Conservation (phyloP, 257 asterid genomes). For the Eustoma russellianum region DNA sequence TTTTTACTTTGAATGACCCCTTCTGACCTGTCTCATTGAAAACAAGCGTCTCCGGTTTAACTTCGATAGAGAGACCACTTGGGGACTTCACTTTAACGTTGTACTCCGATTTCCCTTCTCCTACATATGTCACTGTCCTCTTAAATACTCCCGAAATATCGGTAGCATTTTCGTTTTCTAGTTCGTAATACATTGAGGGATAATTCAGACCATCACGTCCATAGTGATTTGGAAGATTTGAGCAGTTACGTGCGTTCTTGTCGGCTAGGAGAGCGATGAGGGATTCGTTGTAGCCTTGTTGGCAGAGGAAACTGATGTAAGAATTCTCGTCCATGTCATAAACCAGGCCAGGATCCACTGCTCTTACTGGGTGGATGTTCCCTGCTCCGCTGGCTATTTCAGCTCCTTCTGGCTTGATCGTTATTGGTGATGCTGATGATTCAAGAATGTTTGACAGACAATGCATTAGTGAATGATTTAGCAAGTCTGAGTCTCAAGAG, state of each 20-base stretch:
- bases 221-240: constrained; percentile 18
- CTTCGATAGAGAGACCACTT: constrained; percentile 24
- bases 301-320: constrained; percentile 55
- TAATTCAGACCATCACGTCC: constrained; percentile 66
- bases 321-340: constrained; percentile 33
- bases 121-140: constrained; percentile 54
- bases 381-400: constrained; percentile 64
- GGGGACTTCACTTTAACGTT: constrained; percentile 32
- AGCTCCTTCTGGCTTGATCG: constrained; percentile 28
- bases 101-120: constrained; percentile 22
- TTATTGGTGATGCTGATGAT: constrained; percentile 41
- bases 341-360: constrained; percentile 60
- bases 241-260: constrained; percentile 29
- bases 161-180: constrained; percentile 10
- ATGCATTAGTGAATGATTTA: too few relatives aligned
- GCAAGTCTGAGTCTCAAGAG: too few relatives aligned
- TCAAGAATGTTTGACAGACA: too few relatives aligned
- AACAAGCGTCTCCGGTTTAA: constrained; percentile 29
- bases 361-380: constrained; percentile 37
- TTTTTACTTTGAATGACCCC: constrained; percentile 37
- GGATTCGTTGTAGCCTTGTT: constrained; percentile 34
- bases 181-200: constrained; percentile 47
- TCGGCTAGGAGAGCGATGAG: constrained; percentile 35
- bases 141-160: constrained; percentile 34
- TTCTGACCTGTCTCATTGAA: constrained; percentile 29